Percentiles rank a stretch among this genome's conserved stretches.
These are phyloP conservation scores for Atractiella rhizophila DNA, from an alignment of 768 basidiomycete genomes.

Conservation along the genomic window DNA sequence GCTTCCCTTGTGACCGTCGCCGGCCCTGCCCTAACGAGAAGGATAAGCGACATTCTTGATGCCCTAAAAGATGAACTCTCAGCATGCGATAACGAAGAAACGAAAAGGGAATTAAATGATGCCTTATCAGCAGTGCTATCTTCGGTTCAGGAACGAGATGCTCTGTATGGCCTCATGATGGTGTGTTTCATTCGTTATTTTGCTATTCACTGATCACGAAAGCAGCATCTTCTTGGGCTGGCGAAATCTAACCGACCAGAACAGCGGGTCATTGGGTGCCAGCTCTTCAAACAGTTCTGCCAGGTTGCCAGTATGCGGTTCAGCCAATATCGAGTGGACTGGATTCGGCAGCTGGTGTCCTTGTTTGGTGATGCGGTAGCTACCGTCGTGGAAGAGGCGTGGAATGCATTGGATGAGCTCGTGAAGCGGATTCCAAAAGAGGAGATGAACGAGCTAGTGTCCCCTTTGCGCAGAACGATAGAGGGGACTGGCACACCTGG, in stretches of 20 bases:
- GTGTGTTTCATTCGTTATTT: no score
- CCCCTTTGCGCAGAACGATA: conserved; percentile 63
- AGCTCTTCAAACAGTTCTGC: conserved; percentile 57
- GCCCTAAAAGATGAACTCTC: conserved; percentile 58
- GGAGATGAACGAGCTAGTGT: conserved; percentile 67
- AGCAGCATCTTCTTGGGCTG: conserved; percentile 71
- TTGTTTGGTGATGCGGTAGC: conserved; percentile 43
- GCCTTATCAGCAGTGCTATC: conserved; percentile 47
- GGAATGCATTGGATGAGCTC: conserved; percentile 57
- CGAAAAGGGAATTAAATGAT: conserved; percentile 42
- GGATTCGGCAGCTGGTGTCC: conserved; percentile 70
- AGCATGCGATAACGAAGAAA: conserved; percentile 36
- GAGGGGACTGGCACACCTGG: conserved; percentile 62
- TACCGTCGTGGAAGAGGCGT: conserved; percentile 44
- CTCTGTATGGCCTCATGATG: conserved; percentile 69
- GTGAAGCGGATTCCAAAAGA: conserved; percentile 79
- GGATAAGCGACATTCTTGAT: conserved; percentile 49
- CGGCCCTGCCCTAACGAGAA: conserved; percentile 61
- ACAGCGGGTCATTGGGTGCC: conserved; percentile 53
- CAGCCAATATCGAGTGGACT: conserved; percentile 68
- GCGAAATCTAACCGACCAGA: conserved; percentile 44
- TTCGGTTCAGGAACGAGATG: conserved; percentile 63
- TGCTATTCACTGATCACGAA: no score
- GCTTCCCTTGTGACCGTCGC: conserved; percentile 81
- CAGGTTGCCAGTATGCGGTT: conserved; percentile 56